phyloP scores from a whole-genome alignment of 2,329 filamentous ascomycete species.

The Pyrenochaeta sp. region DNA sequence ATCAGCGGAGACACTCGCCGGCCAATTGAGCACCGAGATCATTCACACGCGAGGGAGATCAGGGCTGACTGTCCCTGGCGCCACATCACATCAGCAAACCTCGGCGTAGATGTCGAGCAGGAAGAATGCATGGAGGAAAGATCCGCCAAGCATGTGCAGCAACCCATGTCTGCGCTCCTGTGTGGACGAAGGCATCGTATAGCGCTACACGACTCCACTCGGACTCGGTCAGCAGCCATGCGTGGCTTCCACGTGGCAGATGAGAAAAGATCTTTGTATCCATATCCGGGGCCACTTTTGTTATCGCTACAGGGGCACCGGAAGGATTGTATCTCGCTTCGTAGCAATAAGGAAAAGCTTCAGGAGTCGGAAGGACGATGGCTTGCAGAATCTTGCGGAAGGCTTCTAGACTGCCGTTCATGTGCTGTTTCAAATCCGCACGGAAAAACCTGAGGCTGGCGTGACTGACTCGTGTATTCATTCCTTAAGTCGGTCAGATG shows the following conservation, averaged over 20 bases:
- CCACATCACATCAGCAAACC: conserved; percentile 7
- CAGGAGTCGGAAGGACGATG: not conserved
- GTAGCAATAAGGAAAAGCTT: conserved; percentile 1
- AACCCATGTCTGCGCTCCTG: not conserved
- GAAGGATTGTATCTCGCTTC: conserved; percentile 1
- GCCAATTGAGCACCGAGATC: not conserved
- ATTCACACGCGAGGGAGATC: not conserved
- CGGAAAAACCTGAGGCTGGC: conserved; percentile 7
- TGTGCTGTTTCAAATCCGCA: conserved; percentile 2
- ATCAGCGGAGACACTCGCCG: conserved; percentile 1
- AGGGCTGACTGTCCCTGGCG: conserved; percentile 4
- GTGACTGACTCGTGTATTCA: conserved; percentile 10
- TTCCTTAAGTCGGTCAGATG: not conserved
- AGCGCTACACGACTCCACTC: conserved; percentile 6
- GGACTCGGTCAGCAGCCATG: conserved; percentile 8
- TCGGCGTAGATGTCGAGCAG: not conserved
- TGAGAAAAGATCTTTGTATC: not conserved
- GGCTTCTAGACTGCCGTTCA: conserved; percentile 9
- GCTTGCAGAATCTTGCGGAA: conserved; percentile 9
- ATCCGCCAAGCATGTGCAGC: not conserved
- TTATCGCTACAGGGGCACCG: not conserved
- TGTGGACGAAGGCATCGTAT: conserved; percentile 1
- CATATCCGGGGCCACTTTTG: not conserved
- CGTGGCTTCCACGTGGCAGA: conserved; percentile 20
- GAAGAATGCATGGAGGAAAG: not conserved